Base-by-base conservation (phyloP, 768 basidiomycete species). In the Dacryopinax primogenitus region DNA sequence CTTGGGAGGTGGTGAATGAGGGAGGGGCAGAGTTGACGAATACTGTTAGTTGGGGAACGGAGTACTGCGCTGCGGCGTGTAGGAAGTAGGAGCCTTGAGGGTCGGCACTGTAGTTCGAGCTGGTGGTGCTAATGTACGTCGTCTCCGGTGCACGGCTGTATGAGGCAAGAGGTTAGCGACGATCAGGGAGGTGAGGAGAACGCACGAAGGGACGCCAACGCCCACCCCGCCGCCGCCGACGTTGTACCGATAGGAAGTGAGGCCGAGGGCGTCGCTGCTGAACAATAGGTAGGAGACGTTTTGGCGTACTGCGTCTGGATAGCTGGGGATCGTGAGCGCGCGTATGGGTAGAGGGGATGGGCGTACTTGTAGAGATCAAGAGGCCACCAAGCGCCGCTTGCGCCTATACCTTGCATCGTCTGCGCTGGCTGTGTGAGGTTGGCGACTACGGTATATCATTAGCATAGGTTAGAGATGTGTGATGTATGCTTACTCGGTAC, bases 351-450 rank as follows among this genome's bases (percentile, higher is more conserved):
- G 32, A 30, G 51, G 4, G 51, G 51, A 30, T 2, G 30, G 51
- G 18, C 51, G 13, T 30, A 80, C 45, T 74, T 65, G 69, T 71
- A 76, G 18, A 80, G 69, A 65, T 80, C 79, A 51, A 74, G 73
- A 16, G 78, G 77, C 79, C 79, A 79, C 79, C 79, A 80, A 12
- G 79, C 79, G 13, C 79, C 79, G 16, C 77, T 78, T 7, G 78
- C 79, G 0, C 78, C 78, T 63, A 80, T 74, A 0, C 77, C 76
- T 33, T 70, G 69, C 66, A 79, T 75, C 0, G 75, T 76, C 64
- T 78, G 78, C 23, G 66, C 37, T 3, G 66, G 34, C 4, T n/a
- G 41, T 11, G 61, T 33, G 21, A 58, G 15, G 30, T 58, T 58
- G 13, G 51, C 51, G 26, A 58, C 51, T 58, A 21, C 4, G 26